Percentiles rank a stretch among this genome's conserved stretches.
Conservation (phyloP, 139 green algal species). For the Chlorella sp. region DNA sequence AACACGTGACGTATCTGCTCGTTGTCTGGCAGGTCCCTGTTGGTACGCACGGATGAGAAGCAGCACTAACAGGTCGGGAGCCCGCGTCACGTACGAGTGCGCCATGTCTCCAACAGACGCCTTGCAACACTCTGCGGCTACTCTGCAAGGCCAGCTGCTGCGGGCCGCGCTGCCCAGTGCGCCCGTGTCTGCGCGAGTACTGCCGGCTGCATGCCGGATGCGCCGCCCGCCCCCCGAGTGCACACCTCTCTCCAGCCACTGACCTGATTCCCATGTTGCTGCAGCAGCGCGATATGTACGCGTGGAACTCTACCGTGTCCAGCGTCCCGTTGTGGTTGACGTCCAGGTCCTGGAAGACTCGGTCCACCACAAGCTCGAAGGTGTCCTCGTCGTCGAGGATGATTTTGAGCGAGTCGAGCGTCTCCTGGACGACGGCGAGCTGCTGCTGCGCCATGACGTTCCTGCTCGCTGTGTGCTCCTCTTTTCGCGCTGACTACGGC, state of each 20-base stretch:
- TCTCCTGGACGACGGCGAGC: not conserved
- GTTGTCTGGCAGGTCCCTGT: not conserved
- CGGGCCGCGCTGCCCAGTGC: no score
- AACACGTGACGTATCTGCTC: constrained; percentile 9
- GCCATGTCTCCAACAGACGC: no score
- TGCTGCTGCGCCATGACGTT: not conserved
- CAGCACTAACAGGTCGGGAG: no score
- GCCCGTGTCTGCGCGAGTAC: no score
- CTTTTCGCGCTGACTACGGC: no score
- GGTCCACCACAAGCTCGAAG: not conserved
- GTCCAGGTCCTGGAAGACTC: not conserved
- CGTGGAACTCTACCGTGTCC: not conserved
- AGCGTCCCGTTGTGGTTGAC: not conserved
- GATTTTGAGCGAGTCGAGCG: not conserved
- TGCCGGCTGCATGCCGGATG: no score
- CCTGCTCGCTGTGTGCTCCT: no score
- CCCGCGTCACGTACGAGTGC: no score
- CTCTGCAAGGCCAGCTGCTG: no score
- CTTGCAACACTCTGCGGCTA: no score
- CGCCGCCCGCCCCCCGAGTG: no score
- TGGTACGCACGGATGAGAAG: not conserved
- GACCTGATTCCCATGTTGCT: not conserved
- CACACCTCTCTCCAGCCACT: no score
- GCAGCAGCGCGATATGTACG: not conserved
- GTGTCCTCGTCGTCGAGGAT: not conserved